These are phyloP conservation scores for Apiospora malaysiana DNA, from an alignment of 2,329 filamentous ascomycete species.

Conservation along the genomic window DNA sequence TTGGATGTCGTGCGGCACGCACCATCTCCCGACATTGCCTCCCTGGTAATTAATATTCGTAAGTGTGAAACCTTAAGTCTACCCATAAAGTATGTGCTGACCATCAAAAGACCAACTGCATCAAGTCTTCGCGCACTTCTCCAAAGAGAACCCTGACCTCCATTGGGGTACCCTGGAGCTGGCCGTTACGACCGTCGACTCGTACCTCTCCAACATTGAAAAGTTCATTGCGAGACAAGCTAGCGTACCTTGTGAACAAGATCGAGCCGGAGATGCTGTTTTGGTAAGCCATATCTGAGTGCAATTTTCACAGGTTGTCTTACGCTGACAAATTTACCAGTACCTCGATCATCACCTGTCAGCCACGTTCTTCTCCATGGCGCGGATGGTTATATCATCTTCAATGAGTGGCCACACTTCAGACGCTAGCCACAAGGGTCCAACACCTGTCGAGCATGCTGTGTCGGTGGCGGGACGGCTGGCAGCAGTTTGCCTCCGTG, in stretches of 20 bases:
- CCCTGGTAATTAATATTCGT: conserved; percentile 55
- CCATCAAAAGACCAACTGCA: conserved; percentile 50
- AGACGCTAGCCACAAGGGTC: background rate
- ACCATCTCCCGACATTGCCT: conserved; percentile 51
- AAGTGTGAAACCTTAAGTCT: conserved; percentile 22
- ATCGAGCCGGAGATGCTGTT: conserved; percentile 52
- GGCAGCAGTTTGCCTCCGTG: conserved; percentile 50
- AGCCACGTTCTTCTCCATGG: conserved; percentile 54
- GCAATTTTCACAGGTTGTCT: background rate
- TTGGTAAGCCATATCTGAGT: conserved; percentile 38
- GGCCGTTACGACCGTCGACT: conserved; percentile 53
- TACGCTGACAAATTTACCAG: conserved; percentile 28
- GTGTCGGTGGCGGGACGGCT: conserved; percentile 53
- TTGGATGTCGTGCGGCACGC: conserved; percentile 57
- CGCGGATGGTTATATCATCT: conserved; percentile 43
- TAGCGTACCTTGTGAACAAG: conserved; percentile 38
- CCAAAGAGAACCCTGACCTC: conserved; percentile 47
- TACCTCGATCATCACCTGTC: conserved; percentile 57
- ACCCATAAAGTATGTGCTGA: background rate
- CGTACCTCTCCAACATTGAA: conserved; percentile 53
- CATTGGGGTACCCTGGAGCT: conserved; percentile 55
- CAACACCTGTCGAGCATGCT: conserved; percentile 45
- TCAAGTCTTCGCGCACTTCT: conserved; percentile 56
- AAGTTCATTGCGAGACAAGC: conserved; percentile 46
- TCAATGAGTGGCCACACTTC: conserved; percentile 25